Evolutionary conservation across 2,329 filamentous ascomycete genomes (phyloP).

Genomic region (Ophiocordyceps polyrhachis-furcata): DNA sequence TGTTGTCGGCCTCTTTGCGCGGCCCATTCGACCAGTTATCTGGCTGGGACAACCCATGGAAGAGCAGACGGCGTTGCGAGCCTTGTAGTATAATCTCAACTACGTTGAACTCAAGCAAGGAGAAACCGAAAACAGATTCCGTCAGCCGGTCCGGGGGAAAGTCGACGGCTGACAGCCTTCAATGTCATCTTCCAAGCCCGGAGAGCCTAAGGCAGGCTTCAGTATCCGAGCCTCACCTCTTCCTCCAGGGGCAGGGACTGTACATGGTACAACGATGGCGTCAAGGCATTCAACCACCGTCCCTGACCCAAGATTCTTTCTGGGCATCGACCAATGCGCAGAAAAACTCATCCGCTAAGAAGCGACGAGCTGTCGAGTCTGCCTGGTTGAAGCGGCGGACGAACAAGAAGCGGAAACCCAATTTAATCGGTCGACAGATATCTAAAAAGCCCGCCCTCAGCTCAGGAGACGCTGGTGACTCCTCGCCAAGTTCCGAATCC

Average conservation of each 20-base stretch:
- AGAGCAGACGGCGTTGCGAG: constrained; percentile 2
- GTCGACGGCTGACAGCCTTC: constrained; percentile 6
- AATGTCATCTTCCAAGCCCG: constrained; percentile 23
- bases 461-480: not conserved
- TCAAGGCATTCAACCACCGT: constrained; percentile 4
- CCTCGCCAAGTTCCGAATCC: not conserved
- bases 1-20: constrained; percentile 40
- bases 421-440: constrained; percentile 1
- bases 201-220: constrained; percentile 19
- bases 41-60: constrained; percentile 17
- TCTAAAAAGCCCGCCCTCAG: not conserved
- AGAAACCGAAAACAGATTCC: not conserved
- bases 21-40: constrained; percentile 36
- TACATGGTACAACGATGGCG: constrained; percentile 16
- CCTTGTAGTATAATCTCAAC: not conserved
- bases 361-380: constrained; percentile 9
- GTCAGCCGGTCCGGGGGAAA: constrained; percentile 2
- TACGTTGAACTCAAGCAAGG: not conserved
- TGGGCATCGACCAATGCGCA: constrained; percentile 5
- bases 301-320: constrained; percentile 4
- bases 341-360: constrained; percentile 6
- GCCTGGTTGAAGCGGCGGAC: constrained; percentile 15
- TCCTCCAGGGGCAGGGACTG: constrained; percentile 13
- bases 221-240: constrained; percentile 10
- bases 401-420: constrained; percentile 11